phyloP scores from a whole-genome alignment of 306 rosid species.

The Cicer bijugum region DNA sequence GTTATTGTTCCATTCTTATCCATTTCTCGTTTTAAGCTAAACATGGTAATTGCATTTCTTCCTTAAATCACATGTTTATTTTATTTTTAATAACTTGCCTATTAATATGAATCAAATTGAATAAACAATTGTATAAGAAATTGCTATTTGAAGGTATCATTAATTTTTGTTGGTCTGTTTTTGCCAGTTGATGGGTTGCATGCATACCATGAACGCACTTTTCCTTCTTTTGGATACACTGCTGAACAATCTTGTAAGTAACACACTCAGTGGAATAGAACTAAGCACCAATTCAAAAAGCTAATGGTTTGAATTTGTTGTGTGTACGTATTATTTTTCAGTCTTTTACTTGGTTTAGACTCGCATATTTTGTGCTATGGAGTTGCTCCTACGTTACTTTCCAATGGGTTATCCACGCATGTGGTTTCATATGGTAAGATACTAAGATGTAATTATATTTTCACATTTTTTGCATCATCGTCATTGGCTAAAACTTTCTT shows the following conservation, averaged over 20 bases:
- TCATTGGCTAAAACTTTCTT: background rate
- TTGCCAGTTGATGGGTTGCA: constrained; percentile 76
- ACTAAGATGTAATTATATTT: background rate
- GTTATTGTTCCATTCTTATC: constrained; percentile 75
- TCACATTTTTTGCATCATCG: constrained; percentile 10
- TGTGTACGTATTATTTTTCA: constrained; percentile 44
- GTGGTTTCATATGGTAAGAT: constrained; percentile 46
- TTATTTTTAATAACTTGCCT: background rate
- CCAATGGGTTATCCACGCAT: constrained; percentile 69
- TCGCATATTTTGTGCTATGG: constrained; percentile 75
- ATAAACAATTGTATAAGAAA: background rate
- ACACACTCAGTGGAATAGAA: background rate
- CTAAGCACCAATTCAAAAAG: background rate
- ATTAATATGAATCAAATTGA: background rate
- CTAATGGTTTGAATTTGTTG: constrained; percentile 32
- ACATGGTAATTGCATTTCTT: constrained; percentile 54
- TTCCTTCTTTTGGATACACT: constrained; percentile 75
- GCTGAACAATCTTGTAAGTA: constrained; percentile 78
- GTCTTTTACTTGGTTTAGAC: constrained; percentile 84
- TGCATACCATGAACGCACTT: constrained; percentile 69
- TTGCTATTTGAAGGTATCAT: background rate
- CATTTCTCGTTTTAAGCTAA: constrained; percentile 59
- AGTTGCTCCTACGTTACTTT: constrained; percentile 67
- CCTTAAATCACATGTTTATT: background rate
- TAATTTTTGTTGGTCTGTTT: constrained; percentile 26